phyloP scores from a whole-genome alignment of 192 early-diverging fungal species.

The Dimargaris verticillata region DNA sequence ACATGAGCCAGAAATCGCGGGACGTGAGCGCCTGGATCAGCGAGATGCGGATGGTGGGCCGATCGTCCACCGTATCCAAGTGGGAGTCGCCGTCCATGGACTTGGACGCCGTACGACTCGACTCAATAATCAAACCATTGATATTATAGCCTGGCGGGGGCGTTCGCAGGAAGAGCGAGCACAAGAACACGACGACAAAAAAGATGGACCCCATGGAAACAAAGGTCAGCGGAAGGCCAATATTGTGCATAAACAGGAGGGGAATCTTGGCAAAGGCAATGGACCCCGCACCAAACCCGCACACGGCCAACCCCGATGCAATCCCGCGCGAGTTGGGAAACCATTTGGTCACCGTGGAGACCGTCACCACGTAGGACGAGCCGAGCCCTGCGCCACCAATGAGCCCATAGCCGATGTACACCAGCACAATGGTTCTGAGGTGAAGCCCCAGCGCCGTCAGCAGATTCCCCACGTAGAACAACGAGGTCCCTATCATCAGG shows the following conservation, averaged over 20 bases:
- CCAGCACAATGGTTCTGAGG: constrained; percentile 35
- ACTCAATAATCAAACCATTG: constrained; percentile 34
- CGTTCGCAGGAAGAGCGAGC: constrained; percentile 38
- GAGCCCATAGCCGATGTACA: constrained; percentile 58
- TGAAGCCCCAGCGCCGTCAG: constrained; percentile 41
- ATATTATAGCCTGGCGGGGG: constrained; percentile 38
- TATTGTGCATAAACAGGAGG: constrained; percentile 25
- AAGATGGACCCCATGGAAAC: constrained; percentile 42
- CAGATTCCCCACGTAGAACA: constrained; percentile 56
- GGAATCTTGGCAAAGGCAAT: constrained; percentile 53
- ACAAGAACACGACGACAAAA: constrained; percentile 42
- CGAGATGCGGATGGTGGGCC: constrained; percentile 29
- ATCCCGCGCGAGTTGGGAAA: constrained; percentile 58
- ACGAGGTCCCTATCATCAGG: constrained; percentile 35
- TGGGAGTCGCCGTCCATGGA: background rate
- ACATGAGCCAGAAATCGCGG: constrained; percentile 39
- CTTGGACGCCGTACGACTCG: constrained; percentile 17
- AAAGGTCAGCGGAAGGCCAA: constrained; percentile 46
- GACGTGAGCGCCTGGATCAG: constrained; percentile 36
- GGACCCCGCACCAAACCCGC: constrained; percentile 58
- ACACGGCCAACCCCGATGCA: constrained; percentile 57
- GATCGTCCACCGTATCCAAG: constrained; percentile 20
- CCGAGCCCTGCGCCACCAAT: constrained; percentile 54
- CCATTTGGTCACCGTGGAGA: constrained; percentile 62
- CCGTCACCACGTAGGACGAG: constrained; percentile 56